Conservation (phyloP, 1,139 yeast species). For the Sugiyamaella pinicola region DNA sequence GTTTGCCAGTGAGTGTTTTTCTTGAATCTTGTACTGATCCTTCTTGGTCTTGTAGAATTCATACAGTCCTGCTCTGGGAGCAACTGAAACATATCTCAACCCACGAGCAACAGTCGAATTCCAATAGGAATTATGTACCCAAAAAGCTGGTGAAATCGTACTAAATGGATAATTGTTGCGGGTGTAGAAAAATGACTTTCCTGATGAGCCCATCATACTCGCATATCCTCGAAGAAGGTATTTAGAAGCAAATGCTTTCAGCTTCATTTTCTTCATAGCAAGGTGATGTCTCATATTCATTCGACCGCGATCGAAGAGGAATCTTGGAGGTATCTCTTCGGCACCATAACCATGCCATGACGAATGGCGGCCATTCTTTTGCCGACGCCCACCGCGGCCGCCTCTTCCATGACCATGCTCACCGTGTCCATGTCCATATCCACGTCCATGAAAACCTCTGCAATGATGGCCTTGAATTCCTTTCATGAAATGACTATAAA, state of each 20-base stretch:
- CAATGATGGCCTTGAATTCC: constrained; percentile 1
- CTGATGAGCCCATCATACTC: constrained; percentile 6
- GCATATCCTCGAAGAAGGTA: constrained; percentile 4
- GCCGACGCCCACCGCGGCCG: background rate
- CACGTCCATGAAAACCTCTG: background rate
- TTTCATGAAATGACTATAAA: constrained; percentile 10
- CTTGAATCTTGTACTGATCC: constrained; percentile 7
- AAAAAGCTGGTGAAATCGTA: constrained; percentile 5
- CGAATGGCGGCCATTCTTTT: background rate
- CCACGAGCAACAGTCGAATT: background rate
- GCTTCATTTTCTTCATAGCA: constrained; percentile 4
- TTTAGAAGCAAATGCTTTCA: constrained; percentile 8
- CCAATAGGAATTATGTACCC: constrained; percentile 9
- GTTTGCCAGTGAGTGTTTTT: background rate
- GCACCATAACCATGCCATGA: background rate
- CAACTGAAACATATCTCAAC: constrained; percentile 1
- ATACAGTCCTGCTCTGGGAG: constrained; percentile 12
- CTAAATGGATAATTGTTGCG: constrained; percentile 9
- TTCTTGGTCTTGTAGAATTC: constrained; percentile 5
- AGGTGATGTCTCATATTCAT: background rate
- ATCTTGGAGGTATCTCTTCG: background rate
- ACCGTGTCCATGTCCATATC: background rate
- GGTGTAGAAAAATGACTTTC: constrained; percentile 7
- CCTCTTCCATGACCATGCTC: constrained; percentile 6
- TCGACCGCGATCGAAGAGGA: constrained; percentile 1